Percentiles rank a stretch among this genome's conserved stretches.
These are phyloP conservation scores for Exophiala lecanii-corni DNA, from an alignment of 2,329 filamentous ascomycete genomes.

Conservation along the genomic window DNA sequence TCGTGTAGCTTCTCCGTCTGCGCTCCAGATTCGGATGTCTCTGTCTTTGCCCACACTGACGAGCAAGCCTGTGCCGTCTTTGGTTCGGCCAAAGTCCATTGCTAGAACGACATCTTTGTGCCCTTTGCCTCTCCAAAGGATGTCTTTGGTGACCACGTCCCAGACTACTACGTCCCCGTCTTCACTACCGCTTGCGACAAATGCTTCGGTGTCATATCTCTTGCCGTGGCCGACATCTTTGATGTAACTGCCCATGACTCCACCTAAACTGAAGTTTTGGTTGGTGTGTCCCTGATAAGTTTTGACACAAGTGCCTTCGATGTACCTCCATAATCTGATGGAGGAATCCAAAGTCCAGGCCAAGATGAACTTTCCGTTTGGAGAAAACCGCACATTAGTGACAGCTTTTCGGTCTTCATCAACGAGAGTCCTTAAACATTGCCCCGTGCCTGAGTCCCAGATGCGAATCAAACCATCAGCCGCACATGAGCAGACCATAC, in stretches of 20 bases:
- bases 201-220: slow-evolving; percentile 41
- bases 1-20: slow-evolving; percentile 9
- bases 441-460: slow-evolving; percentile 93
- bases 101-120: slow-evolving; percentile 56
- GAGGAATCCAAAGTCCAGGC: slow-evolving; percentile 89
- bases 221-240: slow-evolving; percentile 23
- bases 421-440: slow-evolving; percentile 89
- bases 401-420: slow-evolving; percentile 94
- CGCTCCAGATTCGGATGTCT: slow-evolving; percentile 22
- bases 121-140: slow-evolving; percentile 63
- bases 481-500: slow-evolving; percentile 83
- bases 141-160: slow-evolving; percentile 81
- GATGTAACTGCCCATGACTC: slow-evolving; percentile 69
- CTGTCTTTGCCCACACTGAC: slow-evolving; percentile 26
- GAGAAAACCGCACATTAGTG: slow-evolving; percentile 82
- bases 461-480: slow-evolving; percentile 88
- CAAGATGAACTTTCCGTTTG: slow-evolving; percentile 88
- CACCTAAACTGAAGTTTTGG: slow-evolving; percentile 74
- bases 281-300: slow-evolving; percentile 94
- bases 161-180: slow-evolving; percentile 81
- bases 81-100: slow-evolving; percentile 50
- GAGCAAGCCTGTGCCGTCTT: slow-evolving; percentile 29
- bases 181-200: slow-evolving; percentile 80
- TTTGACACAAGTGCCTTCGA: slow-evolving; percentile 85
- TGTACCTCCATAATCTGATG: slow-evolving; percentile 91